Evolutionary conservation across 257 asterid species (phyloP).

Genomic region (Fraxinus americana): DNA sequence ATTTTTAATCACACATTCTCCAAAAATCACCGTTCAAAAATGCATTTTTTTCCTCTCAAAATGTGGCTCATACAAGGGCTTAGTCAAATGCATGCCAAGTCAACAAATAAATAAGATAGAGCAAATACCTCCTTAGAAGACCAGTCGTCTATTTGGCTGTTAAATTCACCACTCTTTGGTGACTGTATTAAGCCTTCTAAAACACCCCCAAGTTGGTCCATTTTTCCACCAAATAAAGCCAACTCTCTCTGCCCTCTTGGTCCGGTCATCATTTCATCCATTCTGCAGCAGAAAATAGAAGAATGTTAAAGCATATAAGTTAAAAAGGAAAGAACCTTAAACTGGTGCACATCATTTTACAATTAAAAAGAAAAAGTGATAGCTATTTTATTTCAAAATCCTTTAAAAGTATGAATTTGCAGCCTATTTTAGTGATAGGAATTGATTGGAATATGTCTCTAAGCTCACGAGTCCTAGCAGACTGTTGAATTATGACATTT

Average conservation of each 20-base stretch:
- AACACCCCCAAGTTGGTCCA: constrained; percentile 46
- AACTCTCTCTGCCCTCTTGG: constrained; percentile 70
- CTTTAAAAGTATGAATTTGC: neutral
- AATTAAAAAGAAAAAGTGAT: neutral
- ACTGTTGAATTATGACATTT: neutral
- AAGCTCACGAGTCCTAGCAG: neutral
- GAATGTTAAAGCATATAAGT: neutral
- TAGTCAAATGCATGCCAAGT: constrained; percentile 17
- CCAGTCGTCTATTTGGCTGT: constrained; percentile 39
- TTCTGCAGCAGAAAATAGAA: constrained; percentile 51
- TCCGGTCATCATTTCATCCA: constrained; percentile 95
- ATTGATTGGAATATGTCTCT: neutral
- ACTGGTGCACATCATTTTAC: neutral
- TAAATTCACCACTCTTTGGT: constrained; percentile 46
- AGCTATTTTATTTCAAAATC: neutral
- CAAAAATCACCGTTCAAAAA: too few species aligned
- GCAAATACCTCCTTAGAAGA: constrained; percentile 64
- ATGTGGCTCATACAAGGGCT: too few species aligned
- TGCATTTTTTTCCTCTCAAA: too few species aligned
- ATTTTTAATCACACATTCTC: too few species aligned
- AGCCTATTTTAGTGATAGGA: neutral
- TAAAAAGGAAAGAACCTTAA: neutral
- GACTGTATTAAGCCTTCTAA: constrained; percentile 42
- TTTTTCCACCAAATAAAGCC: constrained; percentile 54
- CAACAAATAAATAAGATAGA: constrained; percentile 18